These are phyloP conservation scores for Neurospora sublineolata DNA, from an alignment of 495 filamentous ascomycete genomes.

Conservation along the genomic window DNA sequence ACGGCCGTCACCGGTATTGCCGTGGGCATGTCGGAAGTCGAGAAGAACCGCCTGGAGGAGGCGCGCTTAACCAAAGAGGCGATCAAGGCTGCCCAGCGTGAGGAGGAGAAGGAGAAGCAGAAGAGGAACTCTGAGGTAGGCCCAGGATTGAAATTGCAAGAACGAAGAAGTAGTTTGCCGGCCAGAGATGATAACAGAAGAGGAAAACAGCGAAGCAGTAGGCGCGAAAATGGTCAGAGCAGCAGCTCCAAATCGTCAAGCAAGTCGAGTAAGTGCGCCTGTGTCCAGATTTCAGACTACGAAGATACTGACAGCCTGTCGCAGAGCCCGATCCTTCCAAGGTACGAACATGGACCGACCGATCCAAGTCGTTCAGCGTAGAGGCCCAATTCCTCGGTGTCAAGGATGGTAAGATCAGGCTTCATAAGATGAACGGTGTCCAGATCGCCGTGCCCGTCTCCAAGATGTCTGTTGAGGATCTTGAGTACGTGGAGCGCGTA, in stretches of 20 bases:
- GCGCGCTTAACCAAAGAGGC: conserved; percentile 67
- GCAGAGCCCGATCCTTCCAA: conserved; percentile 75
- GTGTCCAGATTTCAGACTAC: not conserved
- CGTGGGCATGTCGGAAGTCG: conserved; percentile 58
- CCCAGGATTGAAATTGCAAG: conserved; percentile 56
- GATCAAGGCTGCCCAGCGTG: conserved; percentile 43
- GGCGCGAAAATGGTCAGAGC: conserved; percentile 51
- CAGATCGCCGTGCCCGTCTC: conserved; percentile 92
- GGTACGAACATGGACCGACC: conserved; percentile 86
- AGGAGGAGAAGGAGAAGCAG: conserved; percentile 38
- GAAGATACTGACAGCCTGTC: not conserved
- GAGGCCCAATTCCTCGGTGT: conserved; percentile 94
- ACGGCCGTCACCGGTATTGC: conserved; percentile 43
- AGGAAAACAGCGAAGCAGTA: conserved; percentile 51
- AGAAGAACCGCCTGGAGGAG: conserved; percentile 78
- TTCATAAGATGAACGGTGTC: conserved; percentile 95
- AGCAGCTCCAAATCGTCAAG: conserved; percentile 35
- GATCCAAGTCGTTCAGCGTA: conserved; percentile 89
- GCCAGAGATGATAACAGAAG: conserved; percentile 46
- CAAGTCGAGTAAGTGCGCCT: conserved; percentile 58
- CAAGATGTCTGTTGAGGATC: conserved; percentile 91
- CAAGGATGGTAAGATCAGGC: conserved; percentile 89
- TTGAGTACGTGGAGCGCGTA: conserved; percentile 82
- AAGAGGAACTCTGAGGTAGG: conserved; percentile 59
- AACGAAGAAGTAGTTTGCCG: conserved; percentile 55